These are phyloP conservation scores for Pleochaeta shiraiana DNA, from an alignment of 2,329 filamentous ascomycete genomes.

Conservation along the genomic window DNA sequence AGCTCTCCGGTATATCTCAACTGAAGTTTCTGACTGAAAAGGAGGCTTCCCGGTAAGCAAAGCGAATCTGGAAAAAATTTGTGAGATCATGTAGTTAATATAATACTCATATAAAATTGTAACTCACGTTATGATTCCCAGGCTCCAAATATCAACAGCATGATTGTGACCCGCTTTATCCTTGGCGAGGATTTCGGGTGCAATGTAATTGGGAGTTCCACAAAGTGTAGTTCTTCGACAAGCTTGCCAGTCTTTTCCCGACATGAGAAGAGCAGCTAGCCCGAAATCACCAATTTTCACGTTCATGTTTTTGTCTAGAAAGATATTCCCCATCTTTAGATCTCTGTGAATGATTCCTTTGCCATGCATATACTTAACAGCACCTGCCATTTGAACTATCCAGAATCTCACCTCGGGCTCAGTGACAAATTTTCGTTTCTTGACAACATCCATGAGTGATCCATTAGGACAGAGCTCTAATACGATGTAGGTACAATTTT, in stretches of 20 bases:
- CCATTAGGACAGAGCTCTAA: conserved; percentile 90
- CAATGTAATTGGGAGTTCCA: conserved; percentile 96
- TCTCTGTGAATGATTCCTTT: conserved; percentile 94
- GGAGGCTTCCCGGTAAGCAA: conserved; percentile 93
- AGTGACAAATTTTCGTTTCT: conserved; percentile 71
- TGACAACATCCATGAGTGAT: conserved; percentile 94
- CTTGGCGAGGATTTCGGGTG: conserved; percentile 88
- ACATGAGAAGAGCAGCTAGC: conserved; percentile 74
- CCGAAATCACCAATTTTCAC: conserved; percentile 97
- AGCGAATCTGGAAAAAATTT: conserved; percentile 41
- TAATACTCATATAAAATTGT: conserved; percentile 4
- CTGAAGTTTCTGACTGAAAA: conserved; percentile 78
- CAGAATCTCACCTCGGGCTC: conserved; percentile 90
- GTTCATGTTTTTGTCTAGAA: conserved; percentile 87
- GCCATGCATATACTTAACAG: conserved; percentile 94
- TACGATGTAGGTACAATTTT: conserved; percentile 78
- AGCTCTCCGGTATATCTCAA: conserved; percentile 61
- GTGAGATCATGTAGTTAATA: conserved; percentile 15
- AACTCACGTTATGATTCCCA: conserved; percentile 82
- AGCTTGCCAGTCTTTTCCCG: conserved; percentile 72
- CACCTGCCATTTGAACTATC: conserved; percentile 83
- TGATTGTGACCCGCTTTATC: conserved; percentile 89
- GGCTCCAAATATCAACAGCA: conserved; percentile 95
- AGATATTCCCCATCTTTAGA: conserved; percentile 95
- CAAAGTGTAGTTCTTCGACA: conserved; percentile 75